Conservation (phyloP, 2,329 filamentous ascomycete species). For the Cladophialophora immunda region DNA sequence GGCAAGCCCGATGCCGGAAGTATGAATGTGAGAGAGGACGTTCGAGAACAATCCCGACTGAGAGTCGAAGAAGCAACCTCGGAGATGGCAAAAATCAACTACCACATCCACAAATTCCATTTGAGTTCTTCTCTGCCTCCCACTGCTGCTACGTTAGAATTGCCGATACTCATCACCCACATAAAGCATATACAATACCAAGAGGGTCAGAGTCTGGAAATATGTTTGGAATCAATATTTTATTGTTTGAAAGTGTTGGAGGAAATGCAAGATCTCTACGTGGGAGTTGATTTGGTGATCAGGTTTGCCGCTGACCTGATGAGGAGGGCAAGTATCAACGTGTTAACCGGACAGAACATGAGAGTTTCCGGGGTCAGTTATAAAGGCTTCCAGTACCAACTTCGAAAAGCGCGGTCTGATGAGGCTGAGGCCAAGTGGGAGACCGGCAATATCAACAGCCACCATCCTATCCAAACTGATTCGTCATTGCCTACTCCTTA, state of each 20-base stretch:
- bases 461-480: background rate
- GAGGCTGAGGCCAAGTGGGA: background rate
- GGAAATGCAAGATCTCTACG: conserved; percentile 9
- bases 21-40: background rate
- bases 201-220: background rate
- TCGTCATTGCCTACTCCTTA: background rate
- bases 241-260: conserved; percentile 17
- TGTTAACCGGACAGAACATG: background rate
- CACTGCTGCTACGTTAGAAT: conserved; percentile 3
- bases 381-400: background rate
- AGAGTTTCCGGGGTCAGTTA: background rate
- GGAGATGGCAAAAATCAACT: conserved; percentile 4
- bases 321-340: background rate
- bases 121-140: conserved; percentile 1
- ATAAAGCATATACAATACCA: conserved; percentile 8
- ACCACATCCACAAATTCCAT: background rate
- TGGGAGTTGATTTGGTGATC: conserved; percentile 12
- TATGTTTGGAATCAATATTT: conserved; percentile 8
- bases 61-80: conserved; percentile 13
- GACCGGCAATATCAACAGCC: background rate
- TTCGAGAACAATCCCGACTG: background rate
- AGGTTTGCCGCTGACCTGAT: background rate
- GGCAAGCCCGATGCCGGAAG: background rate
- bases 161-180: conserved; percentile 11
- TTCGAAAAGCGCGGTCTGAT: background rate